Evolutionary conservation across 1,284 basidiomycete genomes (phyloP).

Genomic region (Chalciporus sp.): DNA sequence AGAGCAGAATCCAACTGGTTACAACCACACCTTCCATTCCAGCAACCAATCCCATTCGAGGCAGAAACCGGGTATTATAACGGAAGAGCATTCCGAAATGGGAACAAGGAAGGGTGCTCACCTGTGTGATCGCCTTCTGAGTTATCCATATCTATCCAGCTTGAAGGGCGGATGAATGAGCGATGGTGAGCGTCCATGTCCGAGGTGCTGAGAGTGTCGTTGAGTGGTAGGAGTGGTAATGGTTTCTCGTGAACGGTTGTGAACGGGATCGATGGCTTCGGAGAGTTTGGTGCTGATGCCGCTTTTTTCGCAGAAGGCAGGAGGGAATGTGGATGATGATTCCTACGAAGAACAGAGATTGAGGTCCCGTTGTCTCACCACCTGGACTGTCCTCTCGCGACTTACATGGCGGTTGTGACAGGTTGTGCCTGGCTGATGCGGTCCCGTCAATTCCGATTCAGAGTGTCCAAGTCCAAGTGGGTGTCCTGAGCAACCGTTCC

Average conservation of each 20-base stretch:
- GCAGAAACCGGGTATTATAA: constrained; percentile 27
- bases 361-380: constrained; percentile 3
- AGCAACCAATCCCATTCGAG: constrained; percentile 9
- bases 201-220: constrained; percentile 17
- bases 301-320: constrained; percentile 27
- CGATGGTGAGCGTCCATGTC: constrained; percentile 32
- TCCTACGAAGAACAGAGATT: constrained; percentile 14
- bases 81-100: constrained; percentile 8
- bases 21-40: constrained; percentile 11
- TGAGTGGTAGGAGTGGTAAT: constrained; percentile 28
- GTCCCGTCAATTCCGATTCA: not conserved
- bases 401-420: constrained; percentile 28
- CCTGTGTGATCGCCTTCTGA: constrained; percentile 11
- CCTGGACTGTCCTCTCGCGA: constrained; percentile 3
- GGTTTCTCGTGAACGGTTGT: constrained; percentile 30
- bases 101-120: constrained; percentile 19
- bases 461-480: not conserved
- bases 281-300: constrained; percentile 33
- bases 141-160: constrained; percentile 25
- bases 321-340: constrained; percentile 25
- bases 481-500: not conserved
- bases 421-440: constrained; percentile 1
- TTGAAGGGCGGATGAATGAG: constrained; percentile 19
- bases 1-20: not conserved
- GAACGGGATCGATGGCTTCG: constrained; percentile 11